Percentiles rank a stretch among this genome's conserved stretches.
Evolutionary conservation across 2,329 filamentous ascomycete genomes (phyloP).

Genomic region (Amauroascus niger): DNA sequence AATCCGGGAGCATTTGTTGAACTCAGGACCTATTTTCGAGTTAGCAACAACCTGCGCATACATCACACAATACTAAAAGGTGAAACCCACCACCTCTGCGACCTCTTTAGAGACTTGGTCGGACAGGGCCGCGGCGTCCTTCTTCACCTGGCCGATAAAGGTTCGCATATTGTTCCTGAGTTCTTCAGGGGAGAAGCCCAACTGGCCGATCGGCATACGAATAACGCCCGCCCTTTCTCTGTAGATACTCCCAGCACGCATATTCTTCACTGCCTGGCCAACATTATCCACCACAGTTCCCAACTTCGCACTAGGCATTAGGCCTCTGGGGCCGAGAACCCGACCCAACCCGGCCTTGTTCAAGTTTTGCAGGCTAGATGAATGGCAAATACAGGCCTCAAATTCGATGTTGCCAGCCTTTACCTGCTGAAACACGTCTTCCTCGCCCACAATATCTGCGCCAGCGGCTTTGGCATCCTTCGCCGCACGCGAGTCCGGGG

Average conservation of each 20-base stretch:
- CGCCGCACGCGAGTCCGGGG: constrained; percentile 65
- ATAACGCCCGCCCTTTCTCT: constrained; percentile 77
- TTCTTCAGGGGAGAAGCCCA: constrained; percentile 80
- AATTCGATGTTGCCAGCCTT: constrained; percentile 70
- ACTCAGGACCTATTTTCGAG: constrained; percentile 61
- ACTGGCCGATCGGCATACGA: constrained; percentile 79
- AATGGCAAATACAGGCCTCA: constrained; percentile 80
- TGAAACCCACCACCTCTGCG: constrained; percentile 51
- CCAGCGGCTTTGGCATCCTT: constrained; percentile 67
- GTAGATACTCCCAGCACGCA: constrained; percentile 78
- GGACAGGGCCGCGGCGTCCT: constrained; percentile 58
- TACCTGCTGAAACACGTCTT: constrained; percentile 72
- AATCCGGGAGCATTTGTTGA: constrained; percentile 81
- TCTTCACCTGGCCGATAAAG: constrained; percentile 66
- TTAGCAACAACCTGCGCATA: constrained; percentile 9
- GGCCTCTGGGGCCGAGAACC: constrained; percentile 73
- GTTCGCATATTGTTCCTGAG: constrained; percentile 73
- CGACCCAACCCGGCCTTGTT: constrained; percentile 71
- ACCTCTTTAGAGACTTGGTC: constrained; percentile 62
- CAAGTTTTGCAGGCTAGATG: constrained; percentile 64
- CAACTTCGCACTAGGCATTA: constrained; percentile 85
- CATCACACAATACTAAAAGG: background rate
- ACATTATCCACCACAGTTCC: constrained; percentile 83
- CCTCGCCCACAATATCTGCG: constrained; percentile 74
- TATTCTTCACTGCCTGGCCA: constrained; percentile 61